Base-by-base conservation (phyloP, 371 early-diverging fungal genomes). In the Circinella umbellata region DNA sequence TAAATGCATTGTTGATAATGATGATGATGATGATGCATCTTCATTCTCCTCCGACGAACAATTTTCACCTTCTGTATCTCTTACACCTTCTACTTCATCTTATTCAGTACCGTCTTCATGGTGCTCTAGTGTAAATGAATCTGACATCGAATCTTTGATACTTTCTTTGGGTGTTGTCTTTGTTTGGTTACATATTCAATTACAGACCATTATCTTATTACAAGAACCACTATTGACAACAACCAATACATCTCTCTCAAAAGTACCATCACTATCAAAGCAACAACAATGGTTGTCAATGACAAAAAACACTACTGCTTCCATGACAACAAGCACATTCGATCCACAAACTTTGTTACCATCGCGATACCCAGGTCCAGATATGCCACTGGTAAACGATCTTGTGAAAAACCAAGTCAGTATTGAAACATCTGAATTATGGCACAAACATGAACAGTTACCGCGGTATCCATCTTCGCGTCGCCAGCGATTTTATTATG, bases 151-250 rank as follows among this genome's bases (percentile, higher is more conserved):
- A 6, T 6, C 20, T 13, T 53, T 15, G 53, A 7, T 57, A 6
- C 51, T 51, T 15, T 51, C 17, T 51, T 13, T 51, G 6, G 57
- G 57, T 34, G 57, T 57, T 57, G 27, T 27, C 14, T 57, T 57
- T 27, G 14, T 57, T 57, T 57, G 57, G 57, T 57, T 57, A 34
- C 57, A 57, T 27, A 57, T 57, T 57, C 57, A 57, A 57, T 57
- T 57, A 57, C 57, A 57, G 14, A 5, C 27, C 14, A 27, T 27
- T 14, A 57, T 57, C 14, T n/a, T 57, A 57, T n/a, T 57, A 13
- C 51, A 51, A 51, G 4, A 5, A 51, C 15, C 51, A 51, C 8
- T n/a, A 4, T 13, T 7, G 51, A 8, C 51, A 9, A 42, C 11
- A 9, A 42, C 42, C 11, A 42, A 1, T 42, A 0, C 11, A 9